A percentile compares a stretch with the other conserved stretches of the same genome.
These are phyloP conservation scores for Pezicula rhizophila DNA, from an alignment of 2,329 filamentous ascomycete species.

Conservation along the genomic window DNA sequence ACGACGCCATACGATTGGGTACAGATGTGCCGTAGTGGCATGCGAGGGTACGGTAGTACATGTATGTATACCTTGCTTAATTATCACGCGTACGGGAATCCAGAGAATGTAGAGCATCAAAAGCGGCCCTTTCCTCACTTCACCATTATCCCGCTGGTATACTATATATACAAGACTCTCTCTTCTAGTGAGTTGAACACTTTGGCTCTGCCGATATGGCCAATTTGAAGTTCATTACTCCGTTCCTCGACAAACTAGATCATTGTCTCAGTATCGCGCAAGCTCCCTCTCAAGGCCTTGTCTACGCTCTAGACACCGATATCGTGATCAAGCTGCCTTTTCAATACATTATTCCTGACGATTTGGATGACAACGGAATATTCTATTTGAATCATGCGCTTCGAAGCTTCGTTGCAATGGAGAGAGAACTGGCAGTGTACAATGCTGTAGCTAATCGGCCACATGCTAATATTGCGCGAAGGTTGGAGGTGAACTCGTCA, in stretches of 20 bases:
- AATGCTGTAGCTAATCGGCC: slow-evolving; percentile 4
- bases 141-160: no score
- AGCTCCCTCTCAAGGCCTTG: slow-evolving; percentile 8
- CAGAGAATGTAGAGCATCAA: no score
- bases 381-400: slow-evolving; percentile 7
- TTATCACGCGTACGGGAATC: no score
- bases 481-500: slow-evolving; percentile 5
- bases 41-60: no score
- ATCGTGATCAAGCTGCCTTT: slow-evolving; percentile 9
- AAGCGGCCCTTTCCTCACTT: no score
- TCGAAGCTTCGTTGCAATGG: slow-evolving; percentile 9
- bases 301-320: slow-evolving; percentile 7
- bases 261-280: slow-evolving; percentile 9
- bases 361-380: slow-evolving; percentile 5
- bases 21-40: no score
- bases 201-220: slow-evolving; percentile 5
- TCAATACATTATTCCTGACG: slow-evolving; percentile 8
- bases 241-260: slow-evolving; percentile 8
- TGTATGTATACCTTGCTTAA: no score
- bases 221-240: slow-evolving; percentile 9
- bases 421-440: slow-evolving; percentile 8
- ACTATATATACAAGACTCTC: background rate
- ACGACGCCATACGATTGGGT: no score
- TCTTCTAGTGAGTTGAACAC: slow-evolving; percentile 5
- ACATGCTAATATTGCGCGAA: slow-evolving; percentile 7